These are phyloP conservation scores for Talaromyces proteolyticus DNA, from an alignment of 495 filamentous ascomycete species.

Conservation along the genomic window DNA sequence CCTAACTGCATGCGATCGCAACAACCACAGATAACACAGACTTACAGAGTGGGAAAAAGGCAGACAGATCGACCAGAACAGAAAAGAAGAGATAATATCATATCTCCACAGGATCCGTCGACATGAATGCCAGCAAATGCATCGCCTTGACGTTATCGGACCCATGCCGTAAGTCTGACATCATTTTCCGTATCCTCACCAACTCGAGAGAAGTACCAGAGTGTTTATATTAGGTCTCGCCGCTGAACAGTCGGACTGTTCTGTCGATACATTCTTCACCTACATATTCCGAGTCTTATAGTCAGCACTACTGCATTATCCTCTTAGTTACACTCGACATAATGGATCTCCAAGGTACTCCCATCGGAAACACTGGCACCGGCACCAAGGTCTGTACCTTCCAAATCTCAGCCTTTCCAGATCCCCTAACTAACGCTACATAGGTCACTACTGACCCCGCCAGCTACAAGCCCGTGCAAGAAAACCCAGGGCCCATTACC, in stretches of 20 bases:
- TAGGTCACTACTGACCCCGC: constrained; percentile 46
- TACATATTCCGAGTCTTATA: background rate
- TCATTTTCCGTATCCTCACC: background rate
- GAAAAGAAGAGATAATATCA: background rate
- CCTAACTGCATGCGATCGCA: background rate
- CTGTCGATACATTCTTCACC: background rate
- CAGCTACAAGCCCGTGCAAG: constrained; percentile 34
- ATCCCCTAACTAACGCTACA: background rate
- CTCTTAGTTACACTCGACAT: constrained; percentile 11
- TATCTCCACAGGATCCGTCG: background rate
- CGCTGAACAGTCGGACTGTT: background rate
- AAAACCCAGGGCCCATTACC: constrained; percentile 50
- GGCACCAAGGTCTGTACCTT: constrained; percentile 35
- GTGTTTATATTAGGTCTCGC: background rate
- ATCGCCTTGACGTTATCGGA: constrained; percentile 6
- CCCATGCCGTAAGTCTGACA: constrained; percentile 6
- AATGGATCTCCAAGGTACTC: constrained; percentile 47
- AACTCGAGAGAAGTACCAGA: background rate
- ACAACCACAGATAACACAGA: too few relatives aligned
- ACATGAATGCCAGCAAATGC: background rate
- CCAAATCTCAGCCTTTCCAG: background rate
- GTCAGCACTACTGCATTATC: background rate
- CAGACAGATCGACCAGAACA: background rate
- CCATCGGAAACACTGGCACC: constrained; percentile 25
- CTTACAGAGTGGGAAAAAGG: too few relatives aligned